Percentiles rank a stretch among this genome's conserved stretches.
Conservation (phyloP, 495 filamentous ascomycete species). For the Neurospora sp. region DNA sequence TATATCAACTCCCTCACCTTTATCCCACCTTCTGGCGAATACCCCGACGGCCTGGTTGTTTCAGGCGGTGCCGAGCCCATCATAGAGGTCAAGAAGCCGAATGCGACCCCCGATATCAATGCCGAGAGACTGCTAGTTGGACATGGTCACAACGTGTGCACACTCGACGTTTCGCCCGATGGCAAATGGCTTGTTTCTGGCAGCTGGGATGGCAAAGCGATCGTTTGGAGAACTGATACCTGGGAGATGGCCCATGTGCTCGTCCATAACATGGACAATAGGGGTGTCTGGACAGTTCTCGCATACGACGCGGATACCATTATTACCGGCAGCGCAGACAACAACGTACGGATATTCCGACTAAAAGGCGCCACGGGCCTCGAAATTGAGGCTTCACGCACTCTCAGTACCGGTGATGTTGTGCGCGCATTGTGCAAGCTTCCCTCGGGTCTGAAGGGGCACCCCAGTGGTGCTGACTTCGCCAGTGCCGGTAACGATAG, state of each 20-base stretch:
- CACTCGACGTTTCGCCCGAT: slow-evolving; percentile 66
- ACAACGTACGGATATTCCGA: slow-evolving; percentile 74
- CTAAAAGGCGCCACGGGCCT: slow-evolving; percentile 51
- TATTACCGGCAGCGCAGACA: slow-evolving; percentile 88
- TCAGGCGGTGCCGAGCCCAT: slow-evolving; percentile 85
- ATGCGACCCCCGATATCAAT: slow-evolving; percentile 51
- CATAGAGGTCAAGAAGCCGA: slow-evolving; percentile 76
- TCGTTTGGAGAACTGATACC: slow-evolving; percentile 64
- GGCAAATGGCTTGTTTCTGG: slow-evolving; percentile 72
- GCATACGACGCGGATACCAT: slow-evolving; percentile 70
- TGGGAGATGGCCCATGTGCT: slow-evolving; percentile 56
- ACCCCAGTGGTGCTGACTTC: slow-evolving; percentile 75
- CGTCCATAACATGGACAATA: slow-evolving; percentile 66
- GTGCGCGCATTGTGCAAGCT: slow-evolving; percentile 79
- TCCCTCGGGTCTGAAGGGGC: slow-evolving; percentile 43
- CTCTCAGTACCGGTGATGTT: slow-evolving; percentile 68
- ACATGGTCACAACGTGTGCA: slow-evolving; percentile 76
- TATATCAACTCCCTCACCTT: slow-evolving; percentile 84
- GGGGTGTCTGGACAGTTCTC: slow-evolving; percentile 78
- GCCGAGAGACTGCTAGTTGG: slow-evolving; percentile 80
- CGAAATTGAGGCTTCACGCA: slow-evolving; percentile 64
- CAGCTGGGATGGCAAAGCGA: slow-evolving; percentile 86
- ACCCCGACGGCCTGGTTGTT: slow-evolving; percentile 72
- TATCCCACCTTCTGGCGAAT: slow-evolving; percentile 54
- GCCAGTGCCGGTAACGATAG: slow-evolving; percentile 86